Evolutionary conservation across 202 grass and related monocot genomes (phyloP).

Genomic region (Tripidium arundinaceum): DNA sequence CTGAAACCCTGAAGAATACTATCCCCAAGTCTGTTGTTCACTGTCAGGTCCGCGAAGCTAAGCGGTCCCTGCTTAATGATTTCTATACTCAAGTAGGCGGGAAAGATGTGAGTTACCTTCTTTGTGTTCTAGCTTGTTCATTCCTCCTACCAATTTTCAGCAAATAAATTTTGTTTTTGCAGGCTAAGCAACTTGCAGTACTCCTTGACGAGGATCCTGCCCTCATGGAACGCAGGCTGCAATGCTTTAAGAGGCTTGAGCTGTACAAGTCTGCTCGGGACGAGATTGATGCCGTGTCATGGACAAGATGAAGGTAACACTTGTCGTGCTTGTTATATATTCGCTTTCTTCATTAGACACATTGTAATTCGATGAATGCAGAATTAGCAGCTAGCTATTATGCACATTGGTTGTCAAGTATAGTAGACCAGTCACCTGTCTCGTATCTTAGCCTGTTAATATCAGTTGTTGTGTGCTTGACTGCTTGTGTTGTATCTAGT

Average conservation of each 20-base stretch:
- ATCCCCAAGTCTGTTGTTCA: constrained; percentile 87
- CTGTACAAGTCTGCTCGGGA: constrained; percentile 86
- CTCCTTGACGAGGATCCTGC: constrained; percentile 86
- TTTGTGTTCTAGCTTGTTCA: constrained; percentile 7
- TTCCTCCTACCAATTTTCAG: background rate
- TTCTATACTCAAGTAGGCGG: constrained; percentile 81
- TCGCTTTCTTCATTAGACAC: background rate
- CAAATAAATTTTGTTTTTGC: constrained; percentile 29
- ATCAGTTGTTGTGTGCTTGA: background rate
- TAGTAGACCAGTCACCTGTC: constrained; percentile 6
- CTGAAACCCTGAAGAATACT: constrained; percentile 81
- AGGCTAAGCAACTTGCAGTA: constrained; percentile 70
- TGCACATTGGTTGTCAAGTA: background rate
- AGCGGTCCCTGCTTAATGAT: constrained; percentile 65
- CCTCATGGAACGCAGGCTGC: constrained; percentile 80
- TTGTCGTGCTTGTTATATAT: background rate
- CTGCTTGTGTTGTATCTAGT: background rate
- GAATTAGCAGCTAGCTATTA: constrained; percentile 30
- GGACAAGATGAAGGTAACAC: constrained; percentile 49
- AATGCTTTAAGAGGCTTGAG: constrained; percentile 80
- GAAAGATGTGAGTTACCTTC: constrained; percentile 64
- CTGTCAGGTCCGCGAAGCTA: constrained; percentile 94
- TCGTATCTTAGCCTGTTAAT: constrained; percentile 26
- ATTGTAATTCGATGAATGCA: constrained; percentile 14
- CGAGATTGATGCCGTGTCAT: constrained; percentile 80